Percentiles rank a stretch among this genome's conserved stretches.
These are phyloP conservation scores for Pisolithus tinctorius DNA, from an alignment of 768 basidiomycete genomes.

Conservation along the genomic window DNA sequence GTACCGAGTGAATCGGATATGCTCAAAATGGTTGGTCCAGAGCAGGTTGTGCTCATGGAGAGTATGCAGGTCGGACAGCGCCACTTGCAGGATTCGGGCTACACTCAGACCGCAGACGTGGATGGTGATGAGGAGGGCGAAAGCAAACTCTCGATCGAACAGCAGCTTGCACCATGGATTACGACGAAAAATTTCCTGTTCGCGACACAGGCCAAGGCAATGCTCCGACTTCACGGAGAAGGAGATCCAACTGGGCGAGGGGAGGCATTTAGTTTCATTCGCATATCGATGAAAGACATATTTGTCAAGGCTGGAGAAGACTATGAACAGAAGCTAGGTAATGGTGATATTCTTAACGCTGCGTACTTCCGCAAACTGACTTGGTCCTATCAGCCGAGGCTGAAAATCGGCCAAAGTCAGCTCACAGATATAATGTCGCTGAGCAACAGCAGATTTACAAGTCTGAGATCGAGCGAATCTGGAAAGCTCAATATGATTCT, in stretches of 20 bases:
- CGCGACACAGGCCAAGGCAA: conserved; percentile 91
- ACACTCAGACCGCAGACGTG: conserved; percentile 80
- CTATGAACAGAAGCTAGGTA: conserved; percentile 81
- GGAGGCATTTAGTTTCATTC: conserved; percentile 94
- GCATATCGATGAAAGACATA: conserved; percentile 98
- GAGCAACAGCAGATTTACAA: conserved; percentile 96
- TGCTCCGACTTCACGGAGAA: conserved; percentile 94
- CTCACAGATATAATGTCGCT: conserved; percentile 88
- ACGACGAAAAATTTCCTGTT: conserved; percentile 96
- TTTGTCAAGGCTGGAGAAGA: conserved; percentile 96
- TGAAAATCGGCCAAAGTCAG: conserved; percentile 82
- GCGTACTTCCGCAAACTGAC: conserved; percentile 1
- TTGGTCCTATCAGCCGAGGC: conserved; percentile 59
- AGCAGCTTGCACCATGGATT: conserved; percentile 97
- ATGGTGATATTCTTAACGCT: conserved; percentile 13
- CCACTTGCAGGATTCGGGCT: conserved; percentile 89
- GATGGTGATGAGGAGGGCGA: conserved; percentile 91
- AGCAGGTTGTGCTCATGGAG: conserved; percentile 88
- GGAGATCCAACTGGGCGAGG: conserved; percentile 94
- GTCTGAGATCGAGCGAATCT: conserved; percentile 94
- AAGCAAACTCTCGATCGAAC: conserved; percentile 84
- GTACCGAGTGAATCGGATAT: conserved; percentile 80
- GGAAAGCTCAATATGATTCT: conserved; percentile 90
- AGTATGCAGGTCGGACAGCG: conserved; percentile 98
- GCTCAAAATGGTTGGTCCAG: conserved; percentile 89